A percentile compares a stretch with the other conserved stretches of the same genome.
Conservation (phyloP, 2,329 filamentous ascomycete species). For the Fusarium sp. region DNA sequence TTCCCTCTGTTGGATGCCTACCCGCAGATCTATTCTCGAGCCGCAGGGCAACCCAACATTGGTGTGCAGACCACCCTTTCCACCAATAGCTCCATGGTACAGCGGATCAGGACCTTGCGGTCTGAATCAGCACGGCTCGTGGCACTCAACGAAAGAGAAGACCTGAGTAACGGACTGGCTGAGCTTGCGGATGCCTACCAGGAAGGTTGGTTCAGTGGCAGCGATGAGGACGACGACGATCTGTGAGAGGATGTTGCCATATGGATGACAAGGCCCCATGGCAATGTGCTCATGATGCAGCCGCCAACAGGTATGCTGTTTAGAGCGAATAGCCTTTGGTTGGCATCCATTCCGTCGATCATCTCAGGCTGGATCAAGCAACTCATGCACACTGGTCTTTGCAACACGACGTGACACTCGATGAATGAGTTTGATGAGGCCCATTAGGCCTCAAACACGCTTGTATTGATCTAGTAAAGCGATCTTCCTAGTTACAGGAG, state of each 20-base stretch:
- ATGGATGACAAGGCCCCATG: background rate
- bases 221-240: slow-evolving; percentile 76
- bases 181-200: slow-evolving; percentile 90
- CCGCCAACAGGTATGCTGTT: background rate
- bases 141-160: slow-evolving; percentile 83
- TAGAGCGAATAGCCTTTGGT: background rate
- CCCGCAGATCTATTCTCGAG: slow-evolving; percentile 76
- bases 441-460: slow-evolving; percentile 27
- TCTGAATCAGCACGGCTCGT: slow-evolving; percentile 72
- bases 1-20: slow-evolving; percentile 89
- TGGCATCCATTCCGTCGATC: background rate
- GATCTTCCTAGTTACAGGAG: slow-evolving; percentile 46
- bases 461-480: slow-evolving; percentile 49
- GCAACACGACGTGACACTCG: background rate
- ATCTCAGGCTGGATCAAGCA: background rate
- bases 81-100: slow-evolving; percentile 79
- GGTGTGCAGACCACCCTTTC: slow-evolving; percentile 71
- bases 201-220: slow-evolving; percentile 86
- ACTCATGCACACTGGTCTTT: background rate
- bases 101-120: slow-evolving; percentile 74
- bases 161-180: slow-evolving; percentile 82
- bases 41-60: slow-evolving; percentile 49
- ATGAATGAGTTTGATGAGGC: slow-evolving; percentile 11
- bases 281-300: background rate
- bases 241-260: slow-evolving; percentile 29